phyloP scores from a whole-genome alignment of 805 yeast species.

The Tetrapisispora fleetii region DNA sequence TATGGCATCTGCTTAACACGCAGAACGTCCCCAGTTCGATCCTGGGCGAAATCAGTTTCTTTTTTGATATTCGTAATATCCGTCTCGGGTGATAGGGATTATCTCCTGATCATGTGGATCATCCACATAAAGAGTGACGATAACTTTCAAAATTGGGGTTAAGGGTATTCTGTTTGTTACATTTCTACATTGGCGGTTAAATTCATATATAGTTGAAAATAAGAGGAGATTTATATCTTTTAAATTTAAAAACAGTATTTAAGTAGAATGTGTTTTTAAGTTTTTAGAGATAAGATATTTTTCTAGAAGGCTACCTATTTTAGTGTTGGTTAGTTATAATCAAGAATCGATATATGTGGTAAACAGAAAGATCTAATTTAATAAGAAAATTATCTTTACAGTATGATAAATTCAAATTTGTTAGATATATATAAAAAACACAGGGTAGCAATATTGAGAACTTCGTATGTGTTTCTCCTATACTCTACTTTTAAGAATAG shows the following conservation, averaged over 20 bases:
- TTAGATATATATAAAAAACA: conserved; percentile 17
- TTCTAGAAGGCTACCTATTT: no score
- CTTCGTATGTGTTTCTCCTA: conserved; percentile 22
- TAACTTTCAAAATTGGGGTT: not conserved
- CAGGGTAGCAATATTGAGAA: conserved; percentile 20
- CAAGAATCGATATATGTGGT: no score
- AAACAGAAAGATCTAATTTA: no score
- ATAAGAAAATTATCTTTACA: not conserved
- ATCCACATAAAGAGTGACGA: not conserved
- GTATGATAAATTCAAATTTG: not conserved
- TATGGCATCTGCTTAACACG: conserved; percentile 99
- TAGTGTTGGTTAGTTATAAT: no score
- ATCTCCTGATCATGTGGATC: not conserved
- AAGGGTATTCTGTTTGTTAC: not conserved
- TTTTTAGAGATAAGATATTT: no score
- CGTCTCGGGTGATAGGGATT: not conserved
- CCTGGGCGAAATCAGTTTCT: conserved; percentile 94
- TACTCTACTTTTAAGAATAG: conserved; percentile 16
- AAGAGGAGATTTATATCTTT: no score
- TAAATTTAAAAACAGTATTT: not conserved
- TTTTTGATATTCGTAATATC: not conserved
- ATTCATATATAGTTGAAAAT: not conserved
- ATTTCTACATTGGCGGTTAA: not conserved
- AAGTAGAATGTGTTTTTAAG: no score
- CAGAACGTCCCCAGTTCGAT: conserved; percentile 99